Conservation (phyloP, 371 early-diverging fungal genomes). For the Mortierella sp. region DNA sequence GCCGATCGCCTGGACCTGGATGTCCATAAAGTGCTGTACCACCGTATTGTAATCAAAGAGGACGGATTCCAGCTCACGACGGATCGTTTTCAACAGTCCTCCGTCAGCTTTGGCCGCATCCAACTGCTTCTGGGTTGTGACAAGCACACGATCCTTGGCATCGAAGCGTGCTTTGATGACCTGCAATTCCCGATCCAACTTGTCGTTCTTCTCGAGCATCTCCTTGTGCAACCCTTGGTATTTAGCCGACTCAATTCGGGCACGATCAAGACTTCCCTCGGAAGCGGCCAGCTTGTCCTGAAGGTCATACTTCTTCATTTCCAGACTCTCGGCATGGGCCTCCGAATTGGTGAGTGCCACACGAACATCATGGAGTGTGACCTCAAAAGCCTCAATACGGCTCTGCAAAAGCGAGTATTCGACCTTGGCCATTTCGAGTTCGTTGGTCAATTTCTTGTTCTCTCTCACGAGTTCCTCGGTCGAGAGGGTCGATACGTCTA, state of each 20-base stretch:
- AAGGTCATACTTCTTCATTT: conserved; percentile 51
- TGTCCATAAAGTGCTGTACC: conserved; percentile 55
- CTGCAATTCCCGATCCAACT: conserved; percentile 38
- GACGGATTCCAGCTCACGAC: conserved; percentile 49
- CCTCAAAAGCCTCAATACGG: conserved; percentile 49
- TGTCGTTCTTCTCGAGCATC: conserved; percentile 47
- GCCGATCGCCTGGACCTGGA: conserved; percentile 52
- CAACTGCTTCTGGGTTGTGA: conserved; percentile 51
- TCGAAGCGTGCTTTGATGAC: conserved; percentile 51
- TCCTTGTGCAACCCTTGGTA: conserved; percentile 53
- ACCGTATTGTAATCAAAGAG: conserved; percentile 54
- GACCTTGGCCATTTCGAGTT: conserved; percentile 44
- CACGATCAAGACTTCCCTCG: conserved; percentile 39
- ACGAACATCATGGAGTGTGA: conserved; percentile 50
- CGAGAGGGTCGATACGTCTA: conserved; percentile 26
- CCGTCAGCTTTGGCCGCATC: conserved; percentile 46
- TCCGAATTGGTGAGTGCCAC: conserved; percentile 51
- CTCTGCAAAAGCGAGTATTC: conserved; percentile 44
- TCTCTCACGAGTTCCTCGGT: conserved; percentile 33
- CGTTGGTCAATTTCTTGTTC: conserved; percentile 33
- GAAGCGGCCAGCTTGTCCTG: conserved; percentile 44
- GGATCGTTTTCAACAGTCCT: conserved; percentile 48
- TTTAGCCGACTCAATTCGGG: conserved; percentile 47
- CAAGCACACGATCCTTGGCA: conserved; percentile 52
- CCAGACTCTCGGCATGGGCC: conserved; percentile 50